These are phyloP conservation scores for Cetraspora pellucida DNA, from an alignment of 192 early-diverging fungal species.

Conservation along the genomic window DNA sequence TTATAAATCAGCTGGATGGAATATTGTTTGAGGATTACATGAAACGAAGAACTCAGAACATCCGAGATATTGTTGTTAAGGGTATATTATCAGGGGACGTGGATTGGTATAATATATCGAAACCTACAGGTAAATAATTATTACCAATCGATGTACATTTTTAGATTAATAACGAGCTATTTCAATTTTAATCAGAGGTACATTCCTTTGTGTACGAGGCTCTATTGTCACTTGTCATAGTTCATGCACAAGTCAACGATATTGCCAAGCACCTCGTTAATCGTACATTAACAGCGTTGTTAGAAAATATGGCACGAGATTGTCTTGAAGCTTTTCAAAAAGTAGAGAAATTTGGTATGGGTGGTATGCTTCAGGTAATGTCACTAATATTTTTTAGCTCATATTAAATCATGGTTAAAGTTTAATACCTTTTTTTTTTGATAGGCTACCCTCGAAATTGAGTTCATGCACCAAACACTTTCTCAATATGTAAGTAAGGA, in stretches of 20 bases:
- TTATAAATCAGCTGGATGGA: slow-evolving; percentile 74
- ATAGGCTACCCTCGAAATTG: slow-evolving; percentile 85
- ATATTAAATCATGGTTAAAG: neutral
- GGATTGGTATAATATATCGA: slow-evolving; percentile 79
- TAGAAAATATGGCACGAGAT: slow-evolving; percentile 75
- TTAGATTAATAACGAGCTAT: too few relatives aligned
- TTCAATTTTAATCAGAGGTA: slow-evolving; percentile 58
- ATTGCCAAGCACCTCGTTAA: slow-evolving; percentile 78
- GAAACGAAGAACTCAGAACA: slow-evolving; percentile 67
- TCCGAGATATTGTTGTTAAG: slow-evolving; percentile 71
- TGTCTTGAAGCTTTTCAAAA: slow-evolving; percentile 76
- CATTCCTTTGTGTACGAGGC: slow-evolving; percentile 88
- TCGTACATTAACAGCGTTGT: slow-evolving; percentile 73
- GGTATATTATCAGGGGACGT: slow-evolving; percentile 88
- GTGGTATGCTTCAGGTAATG: slow-evolving; percentile 85
- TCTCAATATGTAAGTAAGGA: slow-evolving; percentile 71
- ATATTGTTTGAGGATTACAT: slow-evolving; percentile 89
- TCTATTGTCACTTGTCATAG: slow-evolving; percentile 81
- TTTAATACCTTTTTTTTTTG: neutral
- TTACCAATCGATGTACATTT: neutral
- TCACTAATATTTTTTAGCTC: neutral
- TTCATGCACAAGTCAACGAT: slow-evolving; percentile 88
- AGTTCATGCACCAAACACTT: slow-evolving; percentile 86
- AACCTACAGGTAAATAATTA: slow-evolving; percentile 64
- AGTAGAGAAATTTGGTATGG: slow-evolving; percentile 85